These are phyloP conservation scores for Atkinsonella hypoxylon DNA, from an alignment of 2,329 filamentous ascomycete genomes.

Conservation along the genomic window DNA sequence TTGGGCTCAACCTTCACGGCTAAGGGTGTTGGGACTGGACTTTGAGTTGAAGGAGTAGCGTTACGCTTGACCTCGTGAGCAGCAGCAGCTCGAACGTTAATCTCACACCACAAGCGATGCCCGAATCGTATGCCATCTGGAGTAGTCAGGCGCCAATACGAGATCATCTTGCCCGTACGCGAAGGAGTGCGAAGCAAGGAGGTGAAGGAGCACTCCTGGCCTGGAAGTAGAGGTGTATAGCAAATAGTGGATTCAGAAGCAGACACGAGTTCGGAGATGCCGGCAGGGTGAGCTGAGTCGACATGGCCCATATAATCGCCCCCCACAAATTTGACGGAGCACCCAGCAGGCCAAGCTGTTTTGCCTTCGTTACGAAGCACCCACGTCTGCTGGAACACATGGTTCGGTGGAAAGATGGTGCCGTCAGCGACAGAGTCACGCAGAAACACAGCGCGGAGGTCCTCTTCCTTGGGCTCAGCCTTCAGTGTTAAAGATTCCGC, in stretches of 20 bases:
- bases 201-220: slow-evolving; percentile 68
- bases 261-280: slow-evolving; percentile 60
- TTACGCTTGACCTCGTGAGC: slow-evolving; percentile 14
- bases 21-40: neutral
- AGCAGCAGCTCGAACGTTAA: slow-evolving; percentile 48
- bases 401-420: slow-evolving; percentile 55
- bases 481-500: neutral
- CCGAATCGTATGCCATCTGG: slow-evolving; percentile 74
- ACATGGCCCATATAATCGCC: slow-evolving; percentile 95
- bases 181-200: slow-evolving; percentile 72
- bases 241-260: slow-evolving; percentile 77
- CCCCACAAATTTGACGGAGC: slow-evolving; percentile 80
- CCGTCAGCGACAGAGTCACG: slow-evolving; percentile 72
- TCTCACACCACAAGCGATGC: slow-evolving; percentile 89
- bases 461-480: slow-evolving; percentile 15
- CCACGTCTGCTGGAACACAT: slow-evolving; percentile 83
- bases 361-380: slow-evolving; percentile 76
- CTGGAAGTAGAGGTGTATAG: slow-evolving; percentile 54
- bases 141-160: slow-evolving; percentile 91
- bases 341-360: slow-evolving; percentile 73
- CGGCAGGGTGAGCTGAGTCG: slow-evolving; percentile 68
- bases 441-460: slow-evolving; percentile 51
- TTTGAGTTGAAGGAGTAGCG: slow-evolving; percentile 7
- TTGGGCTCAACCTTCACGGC: slow-evolving; percentile 16
- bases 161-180: slow-evolving; percentile 69